These are phyloP conservation scores for Pythium oligandrum DNA, from an alignment of 352 stramenopile species.

Conservation along the genomic window DNA sequence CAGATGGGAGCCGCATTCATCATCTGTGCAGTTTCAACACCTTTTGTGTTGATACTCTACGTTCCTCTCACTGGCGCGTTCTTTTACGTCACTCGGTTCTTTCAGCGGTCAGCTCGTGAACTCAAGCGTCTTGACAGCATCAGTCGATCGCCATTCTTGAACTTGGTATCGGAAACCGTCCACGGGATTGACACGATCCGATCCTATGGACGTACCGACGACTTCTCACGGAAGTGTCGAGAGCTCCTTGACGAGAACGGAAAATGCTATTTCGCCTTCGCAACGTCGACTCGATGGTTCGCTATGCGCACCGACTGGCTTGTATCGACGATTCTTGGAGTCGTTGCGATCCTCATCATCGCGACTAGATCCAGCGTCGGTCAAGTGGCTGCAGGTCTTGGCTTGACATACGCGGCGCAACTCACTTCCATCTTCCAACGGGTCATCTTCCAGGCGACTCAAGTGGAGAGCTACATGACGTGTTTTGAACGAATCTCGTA, in stretches of 20 bases:
- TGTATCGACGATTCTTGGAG: constrained; percentile 80
- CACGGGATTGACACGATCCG: constrained; percentile 90
- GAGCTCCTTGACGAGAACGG: constrained; percentile 30
- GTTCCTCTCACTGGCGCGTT: constrained; percentile 48
- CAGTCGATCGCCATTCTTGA: constrained; percentile 82
- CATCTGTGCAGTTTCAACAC: constrained; percentile 28
- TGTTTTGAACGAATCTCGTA: constrained; percentile 59
- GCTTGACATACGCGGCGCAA: constrained; percentile 86
- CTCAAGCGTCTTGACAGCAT: constrained; percentile 92
- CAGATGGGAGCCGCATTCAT: constrained; percentile 25
- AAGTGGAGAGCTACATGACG: constrained; percentile 89
- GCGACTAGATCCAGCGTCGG: constrained; percentile 31
- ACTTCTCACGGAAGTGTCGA: constrained; percentile 17
- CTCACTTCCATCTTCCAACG: constrained; percentile 89
- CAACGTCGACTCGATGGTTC: constrained; percentile 85
- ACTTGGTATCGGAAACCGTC: constrained; percentile 88
- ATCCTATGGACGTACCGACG: constrained; percentile 27
- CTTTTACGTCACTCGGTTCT: constrained; percentile 63
- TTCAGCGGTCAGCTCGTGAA: constrained; percentile 73
- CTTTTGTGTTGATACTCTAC: constrained; percentile 41
- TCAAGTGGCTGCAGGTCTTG: constrained; percentile 73
- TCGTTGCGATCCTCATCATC: constrained; percentile 84
- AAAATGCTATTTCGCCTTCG: constrained; percentile 32
- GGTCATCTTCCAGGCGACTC: constrained; percentile 83
- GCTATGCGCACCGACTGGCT: constrained; percentile 86